Conservation (phyloP, 2,329 filamentous ascomycete genomes). For the Cyphellophora europaea region DNA sequence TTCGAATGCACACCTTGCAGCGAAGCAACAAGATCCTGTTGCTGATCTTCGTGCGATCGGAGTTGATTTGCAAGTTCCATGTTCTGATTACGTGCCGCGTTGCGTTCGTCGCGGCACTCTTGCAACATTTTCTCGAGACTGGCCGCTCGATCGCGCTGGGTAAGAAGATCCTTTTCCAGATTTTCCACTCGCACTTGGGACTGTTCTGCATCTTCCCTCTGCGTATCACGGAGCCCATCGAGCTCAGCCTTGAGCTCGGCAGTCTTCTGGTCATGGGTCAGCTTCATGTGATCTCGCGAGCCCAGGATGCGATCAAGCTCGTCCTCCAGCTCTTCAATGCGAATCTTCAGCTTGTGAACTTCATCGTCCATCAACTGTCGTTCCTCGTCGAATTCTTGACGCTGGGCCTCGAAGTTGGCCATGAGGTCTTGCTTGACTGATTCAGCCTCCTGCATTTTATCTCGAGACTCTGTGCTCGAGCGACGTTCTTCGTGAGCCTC, state of each 20-base stretch:
- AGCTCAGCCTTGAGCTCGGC: conserved; percentile 63
- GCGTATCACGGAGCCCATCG: conserved; percentile 30
- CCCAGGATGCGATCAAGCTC: conserved; percentile 79
- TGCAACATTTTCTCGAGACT: conserved; percentile 50
- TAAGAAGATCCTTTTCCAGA: conserved; percentile 48
- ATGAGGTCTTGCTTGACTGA: conserved; percentile 90
- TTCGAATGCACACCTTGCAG: conserved; percentile 52
- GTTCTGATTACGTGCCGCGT: conserved; percentile 26
- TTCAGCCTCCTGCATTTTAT: conserved; percentile 71
- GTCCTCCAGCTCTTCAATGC: conserved; percentile 82
- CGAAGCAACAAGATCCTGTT: conserved; percentile 43
- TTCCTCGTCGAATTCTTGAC: conserved; percentile 77
- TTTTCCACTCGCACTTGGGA: conserved; percentile 44
- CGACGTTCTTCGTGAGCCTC: conserved; percentile 54
- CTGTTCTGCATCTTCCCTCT: conserved; percentile 32
- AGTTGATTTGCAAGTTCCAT: conserved; percentile 44
- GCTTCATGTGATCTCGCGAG: conserved; percentile 73
- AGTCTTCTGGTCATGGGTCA: conserved; percentile 58
- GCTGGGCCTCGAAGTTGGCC: conserved; percentile 86
- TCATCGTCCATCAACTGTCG: conserved; percentile 75
- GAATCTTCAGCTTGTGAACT: conserved; percentile 63
- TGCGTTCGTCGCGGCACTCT: conserved; percentile 42
- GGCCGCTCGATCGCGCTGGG: conserved; percentile 52
- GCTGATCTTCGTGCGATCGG: conserved; percentile 41
- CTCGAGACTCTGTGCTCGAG: conserved; percentile 41